Percentiles rank a stretch among this genome's conserved stretches.
These are phyloP conservation scores for Monosporascus sp. DNA, from an alignment of 2,329 filamentous ascomycete genomes.

Conservation along the genomic window DNA sequence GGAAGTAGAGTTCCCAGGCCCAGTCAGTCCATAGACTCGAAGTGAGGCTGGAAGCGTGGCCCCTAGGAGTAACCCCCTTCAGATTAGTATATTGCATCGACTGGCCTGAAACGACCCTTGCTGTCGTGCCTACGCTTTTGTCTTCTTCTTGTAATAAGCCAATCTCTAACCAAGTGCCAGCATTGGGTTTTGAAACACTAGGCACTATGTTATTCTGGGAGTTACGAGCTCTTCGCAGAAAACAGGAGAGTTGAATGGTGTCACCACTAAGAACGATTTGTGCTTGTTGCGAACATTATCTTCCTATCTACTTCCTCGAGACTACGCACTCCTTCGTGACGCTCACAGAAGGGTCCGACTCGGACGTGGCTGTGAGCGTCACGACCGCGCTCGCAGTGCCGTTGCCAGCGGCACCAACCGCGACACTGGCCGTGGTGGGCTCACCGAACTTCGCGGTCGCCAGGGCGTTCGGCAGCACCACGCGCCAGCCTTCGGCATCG, in stretches of 20 bases:
- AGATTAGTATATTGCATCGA: no score
- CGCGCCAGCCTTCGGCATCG: conserved; percentile 40
- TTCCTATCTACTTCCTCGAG: conserved; percentile 20
- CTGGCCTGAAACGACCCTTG: no score
- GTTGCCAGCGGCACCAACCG: conserved; percentile 30
- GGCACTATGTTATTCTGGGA: neutral
- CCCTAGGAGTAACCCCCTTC: no score
- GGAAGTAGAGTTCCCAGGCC: no score
- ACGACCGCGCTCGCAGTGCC: conserved; percentile 33
- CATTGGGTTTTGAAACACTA: no score
- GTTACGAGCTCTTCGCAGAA: neutral
- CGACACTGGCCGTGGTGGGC: conserved; percentile 33
- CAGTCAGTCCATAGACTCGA: no score
- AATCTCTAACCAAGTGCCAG: no score
- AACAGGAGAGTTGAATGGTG: no score
- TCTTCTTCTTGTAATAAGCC: no score
- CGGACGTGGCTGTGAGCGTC: conserved; percentile 39
- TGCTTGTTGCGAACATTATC: neutral
- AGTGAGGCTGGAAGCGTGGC: no score
- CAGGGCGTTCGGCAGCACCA: conserved; percentile 36
- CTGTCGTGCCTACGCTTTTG: no score
- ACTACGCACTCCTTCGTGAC: conserved; percentile 29
- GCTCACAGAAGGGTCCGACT: conserved; percentile 32
- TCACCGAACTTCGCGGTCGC: conserved; percentile 37
- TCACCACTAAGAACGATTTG: neutral